Evolutionary conservation across 2,329 filamentous ascomycete genomes (phyloP).

Genomic region (Penicillium sp.): DNA sequence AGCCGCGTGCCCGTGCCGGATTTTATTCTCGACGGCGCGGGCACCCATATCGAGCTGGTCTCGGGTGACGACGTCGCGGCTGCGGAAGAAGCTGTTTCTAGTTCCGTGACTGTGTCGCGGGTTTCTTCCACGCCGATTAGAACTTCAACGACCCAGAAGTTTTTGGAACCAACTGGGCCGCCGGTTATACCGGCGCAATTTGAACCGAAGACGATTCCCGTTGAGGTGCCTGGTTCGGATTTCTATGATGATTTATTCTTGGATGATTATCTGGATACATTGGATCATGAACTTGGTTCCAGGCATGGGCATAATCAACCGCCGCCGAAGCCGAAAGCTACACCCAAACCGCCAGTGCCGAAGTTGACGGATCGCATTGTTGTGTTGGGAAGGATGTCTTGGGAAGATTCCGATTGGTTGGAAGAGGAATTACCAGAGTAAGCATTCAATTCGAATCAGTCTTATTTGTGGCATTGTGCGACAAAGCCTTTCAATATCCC

Average conservation of each 20-base stretch:
- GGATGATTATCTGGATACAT: background rate
- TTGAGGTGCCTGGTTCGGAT: slow-evolving; percentile 15
- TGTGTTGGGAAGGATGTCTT: slow-evolving; percentile 42
- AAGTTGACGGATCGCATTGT: slow-evolving; percentile 35
- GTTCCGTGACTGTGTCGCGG: background rate
- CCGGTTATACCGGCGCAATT: slow-evolving; percentile 1
- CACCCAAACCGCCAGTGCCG: slow-evolving; percentile 15
- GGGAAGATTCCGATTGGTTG: slow-evolving; percentile 49
- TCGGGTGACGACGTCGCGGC: slow-evolving; percentile 3
- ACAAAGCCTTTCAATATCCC: background rate
- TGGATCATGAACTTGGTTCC: background rate
- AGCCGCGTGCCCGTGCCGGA: background rate
- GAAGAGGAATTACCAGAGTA: slow-evolving; percentile 45
- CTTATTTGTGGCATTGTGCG: background rate
- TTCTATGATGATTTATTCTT: background rate
- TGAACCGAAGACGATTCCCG: slow-evolving; percentile 14
- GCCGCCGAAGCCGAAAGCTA: slow-evolving; percentile 6
- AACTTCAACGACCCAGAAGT: background rate
- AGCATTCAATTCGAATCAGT: slow-evolving; percentile 4
- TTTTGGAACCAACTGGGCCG: slow-evolving; percentile 7
- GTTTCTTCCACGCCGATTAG: background rate
- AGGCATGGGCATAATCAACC: slow-evolving; percentile 1
- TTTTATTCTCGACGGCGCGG: slow-evolving; percentile 8
- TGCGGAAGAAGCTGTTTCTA: background rate
- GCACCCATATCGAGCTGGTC: slow-evolving; percentile 23